Conservation (phyloP, 345 rosid genomes). For the Melaleuca alternifolia region DNA sequence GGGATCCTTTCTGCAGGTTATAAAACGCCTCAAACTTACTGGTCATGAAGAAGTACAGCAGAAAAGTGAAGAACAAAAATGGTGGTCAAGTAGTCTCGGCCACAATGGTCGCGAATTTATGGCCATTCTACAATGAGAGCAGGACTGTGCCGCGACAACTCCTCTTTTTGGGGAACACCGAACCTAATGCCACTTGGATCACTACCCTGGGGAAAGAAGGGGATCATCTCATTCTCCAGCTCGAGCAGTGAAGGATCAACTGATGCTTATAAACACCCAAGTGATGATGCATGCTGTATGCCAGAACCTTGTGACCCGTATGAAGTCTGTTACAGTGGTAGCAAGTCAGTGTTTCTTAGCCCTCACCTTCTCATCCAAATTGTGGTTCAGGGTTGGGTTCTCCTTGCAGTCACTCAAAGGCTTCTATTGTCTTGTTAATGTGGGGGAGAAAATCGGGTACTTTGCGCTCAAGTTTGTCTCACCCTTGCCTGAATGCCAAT, state of each 20-base stretch:
- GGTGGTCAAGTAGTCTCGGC: conserved; percentile 39
- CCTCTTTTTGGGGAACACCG: conserved; percentile 10
- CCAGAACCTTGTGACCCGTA: conserved; percentile 64
- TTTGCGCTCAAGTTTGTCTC: conserved; percentile 51
- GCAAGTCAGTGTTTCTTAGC: conserved; percentile 48
- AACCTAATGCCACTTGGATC: conserved; percentile 53
- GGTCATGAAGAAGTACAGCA: conserved; percentile 49
- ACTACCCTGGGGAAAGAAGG: conserved; percentile 62
- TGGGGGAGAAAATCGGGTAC: conserved; percentile 46
- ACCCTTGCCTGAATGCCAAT: conserved; percentile 41
- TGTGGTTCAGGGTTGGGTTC: conserved; percentile 45
- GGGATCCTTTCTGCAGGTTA: conserved; percentile 50
- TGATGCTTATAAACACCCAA: conserved; percentile 40
- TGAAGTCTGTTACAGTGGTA: conserved; percentile 35
- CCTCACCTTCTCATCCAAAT: conserved; percentile 16
- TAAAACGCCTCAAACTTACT: conserved; percentile 57
- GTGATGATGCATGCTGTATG: conserved; percentile 37
- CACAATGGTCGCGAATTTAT: conserved; percentile 44
- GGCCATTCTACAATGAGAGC: conserved; percentile 61
- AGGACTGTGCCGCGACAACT: conserved; percentile 48
- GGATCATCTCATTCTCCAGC: conserved; percentile 46
- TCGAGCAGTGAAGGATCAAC: conserved; percentile 14
- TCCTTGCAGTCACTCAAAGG: conserved; percentile 34
- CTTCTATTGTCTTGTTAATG: conserved; percentile 38
- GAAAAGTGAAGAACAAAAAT: conserved; percentile 26